Percentiles rank a stretch among this genome's conserved stretches.
Conservation (phyloP, 2,329 filamentous ascomycete genomes). For the Pseudovirgaria hyperparasitica region DNA sequence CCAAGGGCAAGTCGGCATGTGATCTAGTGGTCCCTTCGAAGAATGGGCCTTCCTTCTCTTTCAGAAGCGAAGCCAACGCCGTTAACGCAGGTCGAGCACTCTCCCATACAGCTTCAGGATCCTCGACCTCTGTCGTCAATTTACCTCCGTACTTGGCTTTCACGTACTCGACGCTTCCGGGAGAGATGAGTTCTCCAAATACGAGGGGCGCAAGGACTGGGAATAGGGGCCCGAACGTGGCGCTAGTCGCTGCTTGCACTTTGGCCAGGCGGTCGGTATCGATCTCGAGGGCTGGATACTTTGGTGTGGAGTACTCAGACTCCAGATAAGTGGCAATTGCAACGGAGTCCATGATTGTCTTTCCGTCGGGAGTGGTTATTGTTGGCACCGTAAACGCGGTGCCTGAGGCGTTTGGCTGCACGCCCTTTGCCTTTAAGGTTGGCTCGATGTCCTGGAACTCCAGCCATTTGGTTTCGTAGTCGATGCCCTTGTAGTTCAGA, state of each 20-base stretch:
- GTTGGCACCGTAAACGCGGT: constrained; percentile 43
- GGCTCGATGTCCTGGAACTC: constrained; percentile 58
- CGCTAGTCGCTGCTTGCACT: too few relatives aligned
- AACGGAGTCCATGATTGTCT: constrained; percentile 51
- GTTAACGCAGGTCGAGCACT: too few relatives aligned
- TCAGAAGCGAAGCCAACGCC: constrained; percentile 32
- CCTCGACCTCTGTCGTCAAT: too few relatives aligned
- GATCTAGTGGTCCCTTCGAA: constrained; percentile 42
- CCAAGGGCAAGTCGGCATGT: constrained; percentile 40
- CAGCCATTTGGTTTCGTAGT: constrained; percentile 57
- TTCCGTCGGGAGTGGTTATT: constrained; percentile 42
- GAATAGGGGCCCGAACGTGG: too few relatives aligned
- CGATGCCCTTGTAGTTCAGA: constrained; percentile 54
- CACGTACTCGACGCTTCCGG: too few relatives aligned
- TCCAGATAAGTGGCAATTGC: constrained; percentile 35
- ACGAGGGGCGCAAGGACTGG: too few relatives aligned
- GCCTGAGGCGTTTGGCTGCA: constrained; percentile 15
- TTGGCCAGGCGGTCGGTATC: too few relatives aligned
- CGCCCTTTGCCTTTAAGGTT: constrained; percentile 45
- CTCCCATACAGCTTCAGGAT: too few relatives aligned
- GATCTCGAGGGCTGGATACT: too few relatives aligned
- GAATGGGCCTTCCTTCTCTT: constrained; percentile 46
- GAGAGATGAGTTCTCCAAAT: too few relatives aligned
- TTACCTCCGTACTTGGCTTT: too few relatives aligned
- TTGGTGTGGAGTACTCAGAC: constrained; percentile 1